A percentile compares a stretch with the other conserved stretches of the same genome.
Conservation (phyloP, 495 filamentous ascomycete species). For the Xanthoparmelia taractica region DNA sequence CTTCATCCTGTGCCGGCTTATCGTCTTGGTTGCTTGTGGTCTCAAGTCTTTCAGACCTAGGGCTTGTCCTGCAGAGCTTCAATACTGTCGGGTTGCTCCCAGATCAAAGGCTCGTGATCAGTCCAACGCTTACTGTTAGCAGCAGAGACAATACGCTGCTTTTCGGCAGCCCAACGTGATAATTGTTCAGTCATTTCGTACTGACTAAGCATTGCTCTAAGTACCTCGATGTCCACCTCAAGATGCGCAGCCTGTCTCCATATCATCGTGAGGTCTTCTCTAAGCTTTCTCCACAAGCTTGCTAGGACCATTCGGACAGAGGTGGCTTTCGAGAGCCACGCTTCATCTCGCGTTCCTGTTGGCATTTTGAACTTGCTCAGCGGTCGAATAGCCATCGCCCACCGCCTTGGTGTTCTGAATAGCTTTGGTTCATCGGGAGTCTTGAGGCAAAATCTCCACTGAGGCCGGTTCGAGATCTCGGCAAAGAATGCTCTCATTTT, state of each 20-base stretch:
- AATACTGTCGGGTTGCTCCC: not conserved
- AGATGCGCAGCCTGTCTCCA: not conserved
- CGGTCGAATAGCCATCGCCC: no score
- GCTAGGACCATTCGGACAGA: not conserved
- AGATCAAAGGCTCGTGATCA: not conserved
- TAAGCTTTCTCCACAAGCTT: not conserved
- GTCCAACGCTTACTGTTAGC: not conserved
- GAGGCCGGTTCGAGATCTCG: no score
- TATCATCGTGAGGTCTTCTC: not conserved
- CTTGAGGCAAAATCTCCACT: no score
- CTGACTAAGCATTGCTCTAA: not conserved
- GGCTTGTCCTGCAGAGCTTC: not conserved
- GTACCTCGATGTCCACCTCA: not conserved
- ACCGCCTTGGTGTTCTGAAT: no score
- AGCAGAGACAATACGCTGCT: not conserved
- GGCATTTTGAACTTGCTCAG: no score
- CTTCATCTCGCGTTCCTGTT: no score
- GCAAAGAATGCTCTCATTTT: no score
- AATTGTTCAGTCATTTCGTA: not conserved
- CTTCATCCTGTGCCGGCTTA: no score
- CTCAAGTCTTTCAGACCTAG: not conserved
- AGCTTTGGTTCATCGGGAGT: no score
- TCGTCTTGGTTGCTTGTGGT: not conserved
- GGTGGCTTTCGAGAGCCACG: no score
- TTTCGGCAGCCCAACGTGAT: not conserved